Base-by-base conservation (phyloP, 306 rosid species). In the Heteromeles arbutifolia region DNA sequence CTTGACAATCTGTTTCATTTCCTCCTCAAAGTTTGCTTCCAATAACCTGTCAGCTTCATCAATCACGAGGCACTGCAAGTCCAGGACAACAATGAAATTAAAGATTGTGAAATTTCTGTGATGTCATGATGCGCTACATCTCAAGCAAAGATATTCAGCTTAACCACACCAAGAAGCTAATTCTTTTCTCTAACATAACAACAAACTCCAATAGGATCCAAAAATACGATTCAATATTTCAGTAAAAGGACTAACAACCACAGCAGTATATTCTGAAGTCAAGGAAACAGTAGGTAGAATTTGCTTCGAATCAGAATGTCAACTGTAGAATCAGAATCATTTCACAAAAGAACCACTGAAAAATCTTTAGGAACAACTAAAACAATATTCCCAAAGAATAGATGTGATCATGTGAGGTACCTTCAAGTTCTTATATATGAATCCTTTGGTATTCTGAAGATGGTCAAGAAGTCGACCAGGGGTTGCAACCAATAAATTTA, bases 21-120 rank as follows among this genome's bases (percentile, higher is more conserved):
- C 99, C 67, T 95, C 97, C 90, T 92, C 97, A 84, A 95, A 95
- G 80, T 95, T 95, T 28, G 92, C 82, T 88, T 95, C 97, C 87
- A 95, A 74, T 85, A 95, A 86, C 92, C 97, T 90, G 90, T 92
- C 97, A 29, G 97, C 99, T 86, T 95, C 99, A 83, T 95, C 99
- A 67, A 92, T 89, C 45, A 92, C 75, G 29, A 92, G 97, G 77
- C 96, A 95, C 99, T 92, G 90, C 80, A 82, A 78, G 75, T 74
- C 32, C 74, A 77, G 25, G 34, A 54, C 29, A 39, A 7, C 13
- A 54, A 72, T 4, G 26, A 41, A 24, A 56, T 41, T 9, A 73
- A 28, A 37, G 6, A 4, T 62, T 62, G 70, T 44, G 24, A 62
- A 28, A 44, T 25, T 50, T 22, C 11, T 57, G 74, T 24, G 61